These are phyloP conservation scores for Grigorovia yakushimaensis DNA, from an alignment of 805 yeast species.

Conservation along the genomic window DNA sequence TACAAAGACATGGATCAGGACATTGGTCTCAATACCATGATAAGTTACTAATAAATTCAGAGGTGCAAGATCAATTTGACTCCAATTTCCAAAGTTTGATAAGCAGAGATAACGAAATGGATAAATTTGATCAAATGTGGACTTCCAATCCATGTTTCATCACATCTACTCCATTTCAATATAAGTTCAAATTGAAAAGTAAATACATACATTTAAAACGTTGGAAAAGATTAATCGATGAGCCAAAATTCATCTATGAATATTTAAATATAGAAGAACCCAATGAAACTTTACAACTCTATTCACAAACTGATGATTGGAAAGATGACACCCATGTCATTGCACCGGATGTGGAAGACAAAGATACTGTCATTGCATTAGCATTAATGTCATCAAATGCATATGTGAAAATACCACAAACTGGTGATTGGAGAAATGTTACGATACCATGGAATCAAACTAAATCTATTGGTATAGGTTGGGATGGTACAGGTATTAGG, in stretches of 20 bases:
- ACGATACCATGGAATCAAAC: slow-evolving; percentile 47
- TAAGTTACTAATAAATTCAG: neutral
- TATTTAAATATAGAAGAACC: slow-evolving; percentile 14
- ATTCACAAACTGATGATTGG: slow-evolving; percentile 1
- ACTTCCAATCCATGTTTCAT: neutral
- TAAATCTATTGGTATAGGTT: slow-evolving; percentile 62
- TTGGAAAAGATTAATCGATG: neutral
- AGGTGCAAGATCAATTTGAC: neutral
- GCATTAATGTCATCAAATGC: slow-evolving; percentile 90
- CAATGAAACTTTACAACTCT: slow-evolving; percentile 8
- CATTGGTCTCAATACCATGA: neutral
- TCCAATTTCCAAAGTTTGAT: neutral
- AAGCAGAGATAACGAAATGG: neutral
- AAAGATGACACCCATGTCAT: slow-evolving; percentile 34
- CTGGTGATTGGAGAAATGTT: slow-evolving; percentile 84
- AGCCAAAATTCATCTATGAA: slow-evolving; percentile 8
- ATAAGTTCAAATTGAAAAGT: neutral
- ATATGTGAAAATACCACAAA: slow-evolving; percentile 64
- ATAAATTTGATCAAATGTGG: neutral
- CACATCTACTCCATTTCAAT: neutral
- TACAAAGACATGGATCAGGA: slow-evolving; percentile 21
- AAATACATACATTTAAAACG: neutral
- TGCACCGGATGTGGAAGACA: slow-evolving; percentile 70
- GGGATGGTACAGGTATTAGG: slow-evolving; percentile 77
- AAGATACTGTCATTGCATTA: slow-evolving; percentile 58